phyloP scores from a whole-genome alignment of 2,329 filamentous ascomycete species.

The Penicillium capsulatum region DNA sequence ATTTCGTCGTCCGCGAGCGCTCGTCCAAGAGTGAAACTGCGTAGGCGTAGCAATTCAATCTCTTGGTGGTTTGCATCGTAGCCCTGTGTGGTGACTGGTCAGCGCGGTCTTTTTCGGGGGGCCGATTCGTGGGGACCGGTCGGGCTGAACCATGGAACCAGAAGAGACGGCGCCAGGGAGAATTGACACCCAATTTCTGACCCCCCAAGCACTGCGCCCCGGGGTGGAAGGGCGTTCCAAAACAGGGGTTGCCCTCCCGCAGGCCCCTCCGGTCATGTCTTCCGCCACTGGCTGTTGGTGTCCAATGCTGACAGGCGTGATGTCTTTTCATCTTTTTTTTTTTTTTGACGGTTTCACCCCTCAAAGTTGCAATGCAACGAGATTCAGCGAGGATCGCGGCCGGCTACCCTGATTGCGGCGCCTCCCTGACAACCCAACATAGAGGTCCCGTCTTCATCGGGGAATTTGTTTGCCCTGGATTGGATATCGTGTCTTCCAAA shows the following conservation, averaged over 20 bases:
- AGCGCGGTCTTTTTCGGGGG: constrained; percentile 3
- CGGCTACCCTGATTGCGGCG: no score
- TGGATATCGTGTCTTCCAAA: no score
- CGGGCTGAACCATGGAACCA: constrained; percentile 40
- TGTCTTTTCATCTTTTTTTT: no score
- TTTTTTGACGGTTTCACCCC: no score
- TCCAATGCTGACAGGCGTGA: no score
- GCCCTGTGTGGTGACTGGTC: constrained; percentile 51
- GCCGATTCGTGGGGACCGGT: constrained; percentile 19
- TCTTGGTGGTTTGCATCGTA: constrained; percentile 71
- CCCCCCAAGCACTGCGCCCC: no score
- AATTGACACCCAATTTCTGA: neutral
- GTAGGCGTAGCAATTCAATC: constrained; percentile 73
- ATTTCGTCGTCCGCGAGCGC: constrained; percentile 65
- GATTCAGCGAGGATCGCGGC: no score
- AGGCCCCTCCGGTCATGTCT: constrained; percentile 20
- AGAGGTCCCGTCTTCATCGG: no score
- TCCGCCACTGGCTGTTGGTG: constrained; percentile 13
- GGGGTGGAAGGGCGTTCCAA: constrained; percentile 1
- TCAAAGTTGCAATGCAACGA: no score
- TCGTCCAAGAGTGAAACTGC: constrained; percentile 69
- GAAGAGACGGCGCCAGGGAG: constrained; percentile 26
- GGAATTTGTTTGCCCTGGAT: no score
- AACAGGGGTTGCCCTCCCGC: constrained; percentile 23
- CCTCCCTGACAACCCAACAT: no score